Evolutionary conservation across 129 eudicot species (phyloP), one percentile per base, ranked within the genome.

Genomic region (Centaurea solstitialis): DNA sequence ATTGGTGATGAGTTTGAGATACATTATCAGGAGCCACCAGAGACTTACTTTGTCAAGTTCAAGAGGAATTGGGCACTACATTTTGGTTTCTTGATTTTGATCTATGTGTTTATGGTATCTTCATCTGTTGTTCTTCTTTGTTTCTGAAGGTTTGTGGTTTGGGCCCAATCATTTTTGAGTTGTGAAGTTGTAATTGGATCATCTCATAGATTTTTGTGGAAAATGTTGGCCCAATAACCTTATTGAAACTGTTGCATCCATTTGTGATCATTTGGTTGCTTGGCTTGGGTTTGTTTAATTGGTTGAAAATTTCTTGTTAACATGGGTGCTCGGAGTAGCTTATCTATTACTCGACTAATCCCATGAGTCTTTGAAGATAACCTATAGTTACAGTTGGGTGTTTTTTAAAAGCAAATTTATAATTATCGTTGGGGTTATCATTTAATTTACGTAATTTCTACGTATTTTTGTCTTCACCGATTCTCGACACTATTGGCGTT

Each of bases 21-120:
- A 7, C 86, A 88, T 76, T 93, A 93, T 84, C 97, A 93, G 82
- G 98, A 93, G 73, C 98, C 98, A 30, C 98, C 97, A 68, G 94
- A 93, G 85, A 91, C 90, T 79, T 93, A 93, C 75, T 93, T 93
- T 78, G 94, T 92, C 15, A 91, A 93, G 88, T 93, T 93, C 67
- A 93, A 93, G 92, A 89, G 98, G 87, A 93, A 93, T 75, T 93
- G 98, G 98, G 97, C 92, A 65, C 41, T 93, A 81, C 88, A 93
- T 89, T 93, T 93, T 84, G 93, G 91, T 68, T 93, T 93, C 79
- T 87, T 93, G 91, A 87, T 93, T 66, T 79, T 91, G 43, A 82
- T 89, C 47, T 93, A 93, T 91, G 84, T 85, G 18, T 90, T 93
- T 81, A 90, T 89, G 96, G 92, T 93, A 21, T 89, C 96, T 39